Conservation (phyloP, 2,329 filamentous ascomycete species). For the Penicillium vulpinum region DNA sequence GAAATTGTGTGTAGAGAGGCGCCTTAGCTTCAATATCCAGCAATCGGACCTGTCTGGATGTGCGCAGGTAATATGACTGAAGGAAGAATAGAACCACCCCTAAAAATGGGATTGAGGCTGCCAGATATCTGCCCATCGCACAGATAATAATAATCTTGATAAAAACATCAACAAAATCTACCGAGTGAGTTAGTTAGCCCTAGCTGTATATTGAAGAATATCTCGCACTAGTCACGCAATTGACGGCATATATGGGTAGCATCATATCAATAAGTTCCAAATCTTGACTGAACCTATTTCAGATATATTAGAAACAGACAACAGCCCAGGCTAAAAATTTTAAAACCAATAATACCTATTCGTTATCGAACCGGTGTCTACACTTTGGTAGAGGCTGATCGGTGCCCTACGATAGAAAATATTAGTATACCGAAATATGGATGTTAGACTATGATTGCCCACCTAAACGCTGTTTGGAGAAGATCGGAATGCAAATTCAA, state of each 20-base stretch:
- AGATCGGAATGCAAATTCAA: constrained; percentile 2
- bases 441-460: neutral
- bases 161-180: neutral
- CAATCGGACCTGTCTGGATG: constrained; percentile 2
- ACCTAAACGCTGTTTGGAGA: neutral
- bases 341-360: neutral
- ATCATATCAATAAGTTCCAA: constrained; percentile 8
- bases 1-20: neutral
- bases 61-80: neutral
- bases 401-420: neutral
- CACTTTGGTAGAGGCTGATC: neutral
- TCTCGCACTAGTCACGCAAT: neutral
- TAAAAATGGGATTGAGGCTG: neutral
- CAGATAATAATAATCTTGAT: neutral
- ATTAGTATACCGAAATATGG: neutral
- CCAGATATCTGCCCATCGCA: neutral
- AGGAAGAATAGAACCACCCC: neutral
- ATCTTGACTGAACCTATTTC: neutral
- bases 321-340: neutral
- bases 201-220: neutral
- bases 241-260: neutral
- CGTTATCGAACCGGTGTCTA: neutral
- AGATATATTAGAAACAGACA: neutral
- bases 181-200: neutral
- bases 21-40: constrained; percentile 1